Evolutionary conservation across 2,329 filamentous ascomycete species (phyloP).

Genomic region (Alternaria brassicicola): DNA sequence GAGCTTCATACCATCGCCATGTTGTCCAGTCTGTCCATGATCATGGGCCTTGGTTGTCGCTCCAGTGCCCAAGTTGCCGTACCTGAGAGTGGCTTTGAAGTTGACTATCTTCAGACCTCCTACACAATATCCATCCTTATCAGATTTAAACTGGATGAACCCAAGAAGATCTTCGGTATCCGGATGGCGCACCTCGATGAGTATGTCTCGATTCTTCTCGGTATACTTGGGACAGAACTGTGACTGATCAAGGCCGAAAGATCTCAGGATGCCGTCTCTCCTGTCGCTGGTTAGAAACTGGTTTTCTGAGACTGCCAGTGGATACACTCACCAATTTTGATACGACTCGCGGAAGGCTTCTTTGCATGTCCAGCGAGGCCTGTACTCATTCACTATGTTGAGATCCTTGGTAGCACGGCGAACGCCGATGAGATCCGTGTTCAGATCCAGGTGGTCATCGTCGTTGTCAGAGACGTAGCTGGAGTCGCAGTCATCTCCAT

Average conservation of each 20-base stretch:
- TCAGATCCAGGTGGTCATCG: neutral
- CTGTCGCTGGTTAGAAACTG: neutral
- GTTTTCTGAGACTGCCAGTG: no score
- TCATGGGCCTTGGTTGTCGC: neutral
- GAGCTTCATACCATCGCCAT: conserved; percentile 31
- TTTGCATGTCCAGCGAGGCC: neutral
- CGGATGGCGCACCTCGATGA: neutral
- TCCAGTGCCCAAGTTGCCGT: neutral
- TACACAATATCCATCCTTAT: neutral
- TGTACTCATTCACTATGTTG: neutral
- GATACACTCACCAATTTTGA: neutral
- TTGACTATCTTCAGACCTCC: neutral
- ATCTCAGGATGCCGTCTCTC: conserved; percentile 17
- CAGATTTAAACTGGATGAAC: conserved; percentile 8
- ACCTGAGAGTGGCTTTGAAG: neutral
- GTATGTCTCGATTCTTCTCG: neutral
- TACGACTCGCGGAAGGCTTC: neutral
- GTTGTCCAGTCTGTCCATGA: conserved; percentile 20
- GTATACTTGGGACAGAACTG: conserved; percentile 2
- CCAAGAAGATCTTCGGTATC: conserved; percentile 8
- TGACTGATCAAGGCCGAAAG: conserved; percentile 9
- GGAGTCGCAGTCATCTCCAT: neutral
- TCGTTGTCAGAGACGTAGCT: neutral
- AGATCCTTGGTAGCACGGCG: neutral
- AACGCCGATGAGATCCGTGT: neutral